These are phyloP conservation scores for Colletotrichum lentis DNA, from an alignment of 2,329 filamentous ascomycete genomes.

Conservation along the genomic window DNA sequence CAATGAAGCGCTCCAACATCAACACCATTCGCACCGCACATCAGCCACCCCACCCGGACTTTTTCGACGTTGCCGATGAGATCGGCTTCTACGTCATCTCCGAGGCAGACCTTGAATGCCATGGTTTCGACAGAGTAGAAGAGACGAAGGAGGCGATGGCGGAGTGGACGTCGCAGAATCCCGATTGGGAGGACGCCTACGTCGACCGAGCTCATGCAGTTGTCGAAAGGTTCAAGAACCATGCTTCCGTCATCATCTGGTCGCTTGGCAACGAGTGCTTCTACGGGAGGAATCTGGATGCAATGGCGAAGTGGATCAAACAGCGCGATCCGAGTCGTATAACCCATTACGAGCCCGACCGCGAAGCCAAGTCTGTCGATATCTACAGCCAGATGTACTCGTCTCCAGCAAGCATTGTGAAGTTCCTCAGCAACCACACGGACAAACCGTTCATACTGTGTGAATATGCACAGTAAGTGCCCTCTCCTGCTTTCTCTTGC, in stretches of 20 bases:
- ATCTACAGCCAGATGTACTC: conserved; percentile 74
- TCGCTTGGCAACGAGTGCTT: conserved; percentile 76
- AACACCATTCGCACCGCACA: conserved; percentile 75
- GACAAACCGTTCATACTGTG: conserved; percentile 66
- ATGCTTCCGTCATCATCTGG: conserved; percentile 74
- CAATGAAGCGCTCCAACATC: conserved; percentile 75
- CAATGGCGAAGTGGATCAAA: conserved; percentile 72
- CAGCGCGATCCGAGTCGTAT: conserved; percentile 63
- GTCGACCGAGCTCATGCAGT: conserved; percentile 71
- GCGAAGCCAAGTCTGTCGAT: conserved; percentile 65
- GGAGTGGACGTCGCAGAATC: conserved; percentile 66
- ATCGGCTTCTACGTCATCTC: conserved; percentile 71
- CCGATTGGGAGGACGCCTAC: conserved; percentile 69
- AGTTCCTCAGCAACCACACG: conserved; percentile 49
- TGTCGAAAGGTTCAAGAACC: conserved; percentile 66
- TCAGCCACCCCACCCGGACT: conserved; percentile 66
- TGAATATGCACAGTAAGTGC: conserved; percentile 56
- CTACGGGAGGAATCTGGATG: conserved; percentile 71
- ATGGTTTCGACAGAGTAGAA: conserved; percentile 57
- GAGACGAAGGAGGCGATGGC: conserved; percentile 42
- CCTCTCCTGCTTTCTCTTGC: accelerated
- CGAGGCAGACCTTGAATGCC: conserved; percentile 64
- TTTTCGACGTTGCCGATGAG: conserved; percentile 70
- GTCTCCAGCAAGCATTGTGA: conserved; percentile 53
- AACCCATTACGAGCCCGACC: conserved; percentile 72